Base-by-base conservation (phyloP, 441 rosid species). In the Monsonia emarginata region DNA sequence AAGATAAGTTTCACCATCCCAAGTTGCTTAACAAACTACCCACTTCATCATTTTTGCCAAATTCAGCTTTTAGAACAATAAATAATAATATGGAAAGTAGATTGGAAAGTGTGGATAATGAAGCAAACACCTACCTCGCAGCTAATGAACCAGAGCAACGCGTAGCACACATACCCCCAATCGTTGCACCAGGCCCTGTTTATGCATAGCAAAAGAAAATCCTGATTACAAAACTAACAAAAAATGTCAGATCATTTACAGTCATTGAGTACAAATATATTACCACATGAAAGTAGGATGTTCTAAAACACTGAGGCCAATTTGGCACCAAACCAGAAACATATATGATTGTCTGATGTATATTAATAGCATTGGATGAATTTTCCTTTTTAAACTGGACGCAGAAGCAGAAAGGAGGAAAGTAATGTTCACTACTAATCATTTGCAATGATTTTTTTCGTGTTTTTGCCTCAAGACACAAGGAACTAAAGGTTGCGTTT, bases 121-220 rank as follows among this genome's bases (percentile, higher is more conserved):
- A 62, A 68, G 65, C 72, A 76, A 75, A 72, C 30, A 75, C 65
- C 34, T 81, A 92, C 98, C 97, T 86, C 71, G 86, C 96, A 62
- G 98, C 97, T 74, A 92, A 81, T 74, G 96, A 88, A 63, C 97
- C 98, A 65, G 97, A 92, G 87, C 96, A 90, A 57, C 96, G 96
- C 59, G 97, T 92, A 66, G 98, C 94, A 76, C 96, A 90, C 98
- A 88, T 92, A 63, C 98, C 98, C 52, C 98, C 96, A 27, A 92
- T 85, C 64, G 84, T 81, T 72, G 96, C 98, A 46, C 96, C 92
- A n/a, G 98, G 98, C 57, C 96, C 96, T 92, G 88, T 63, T 71
- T 40, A 57, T 66, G 64, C 14, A 50, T 52, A 63, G 42, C 31
- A 65, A 11, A 65, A 32, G 52, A 69, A 52, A 61, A 62, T 25